Conservation (phyloP, 1,284 basidiomycete species). For the Leccinum solheimii region DNA sequence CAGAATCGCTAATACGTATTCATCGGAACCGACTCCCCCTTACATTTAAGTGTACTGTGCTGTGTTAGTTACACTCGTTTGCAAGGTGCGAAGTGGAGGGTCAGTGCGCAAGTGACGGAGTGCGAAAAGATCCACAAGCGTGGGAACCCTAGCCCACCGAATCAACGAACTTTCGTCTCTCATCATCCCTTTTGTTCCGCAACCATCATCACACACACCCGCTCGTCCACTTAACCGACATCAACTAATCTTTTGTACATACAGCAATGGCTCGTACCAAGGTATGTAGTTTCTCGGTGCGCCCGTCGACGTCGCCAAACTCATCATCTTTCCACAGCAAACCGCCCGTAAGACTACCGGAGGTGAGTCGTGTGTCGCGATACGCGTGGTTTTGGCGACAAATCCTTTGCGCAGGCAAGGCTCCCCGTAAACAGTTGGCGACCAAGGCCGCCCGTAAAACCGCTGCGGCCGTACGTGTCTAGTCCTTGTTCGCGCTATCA, state of each 20-base stretch:
- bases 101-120: slow-evolving; percentile 37
- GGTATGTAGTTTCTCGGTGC: slow-evolving; percentile 40
- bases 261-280: slow-evolving; percentile 72
- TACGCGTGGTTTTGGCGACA: slow-evolving; percentile 8
- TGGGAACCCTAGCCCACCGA: slow-evolving; percentile 34
- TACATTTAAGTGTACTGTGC: background rate
- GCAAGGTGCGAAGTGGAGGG: slow-evolving; percentile 11
- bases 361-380: slow-evolving; percentile 47
- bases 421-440: slow-evolving; percentile 87
- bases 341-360: slow-evolving; percentile 83
- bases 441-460: slow-evolving; percentile 90
- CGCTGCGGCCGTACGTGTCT: slow-evolving; percentile 61
- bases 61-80: background rate
- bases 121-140: slow-evolving; percentile 28
- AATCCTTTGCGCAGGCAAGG: slow-evolving; percentile 56
- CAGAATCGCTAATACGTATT: background rate
- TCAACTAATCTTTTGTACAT: slow-evolving; percentile 21
- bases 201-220: slow-evolving; percentile 33
- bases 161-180: slow-evolving; percentile 25
- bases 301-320: slow-evolving; percentile 6
- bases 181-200: slow-evolving; percentile 24
- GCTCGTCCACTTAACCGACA: slow-evolving; percentile 29
- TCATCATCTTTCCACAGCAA: slow-evolving; percentile 51
- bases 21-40: background rate
- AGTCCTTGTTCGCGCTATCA: background rate